phyloP scores from a whole-genome alignment of 176 grass and related monocot species.

The Zea luxurians region DNA sequence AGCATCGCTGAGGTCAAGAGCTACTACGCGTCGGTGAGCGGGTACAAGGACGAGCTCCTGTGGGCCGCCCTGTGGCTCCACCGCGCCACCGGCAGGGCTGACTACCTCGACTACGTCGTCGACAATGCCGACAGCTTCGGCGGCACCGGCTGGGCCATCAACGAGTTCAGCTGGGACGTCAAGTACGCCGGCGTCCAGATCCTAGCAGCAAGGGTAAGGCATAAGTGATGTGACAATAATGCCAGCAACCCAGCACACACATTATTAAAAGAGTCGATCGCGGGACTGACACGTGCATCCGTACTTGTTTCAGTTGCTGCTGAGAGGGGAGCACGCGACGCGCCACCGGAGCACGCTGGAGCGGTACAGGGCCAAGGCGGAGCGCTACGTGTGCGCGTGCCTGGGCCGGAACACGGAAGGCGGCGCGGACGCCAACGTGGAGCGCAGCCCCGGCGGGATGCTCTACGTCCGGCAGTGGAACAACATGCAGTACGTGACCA shows the following conservation, averaged over 20 bases:
- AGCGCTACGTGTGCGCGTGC: constrained; percentile 71
- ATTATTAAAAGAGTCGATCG: too few relatives aligned
- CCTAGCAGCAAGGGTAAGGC: constrained; percentile 60
- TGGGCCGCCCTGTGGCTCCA: constrained; percentile 90
- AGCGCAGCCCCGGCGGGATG: constrained; percentile 68
- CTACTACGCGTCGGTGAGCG: constrained; percentile 84
- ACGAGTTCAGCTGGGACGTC: constrained; percentile 91
- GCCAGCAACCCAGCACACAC: background rate
- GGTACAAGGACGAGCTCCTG: constrained; percentile 80
- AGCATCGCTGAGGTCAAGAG: constrained; percentile 85
- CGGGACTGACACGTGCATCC: too few relatives aligned
- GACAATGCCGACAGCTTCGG: constrained; percentile 62
- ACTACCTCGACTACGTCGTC: constrained; percentile 70
- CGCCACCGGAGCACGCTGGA: constrained; percentile 50
- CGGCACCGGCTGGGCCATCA: constrained; percentile 80
- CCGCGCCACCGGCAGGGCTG: constrained; percentile 53
- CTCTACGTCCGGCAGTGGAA: constrained; percentile 82
- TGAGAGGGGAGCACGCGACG: constrained; percentile 47
- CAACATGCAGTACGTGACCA: constrained; percentile 92
- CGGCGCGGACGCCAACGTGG: constrained; percentile 51
- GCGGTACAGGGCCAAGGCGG: constrained; percentile 71
- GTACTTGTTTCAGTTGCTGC: constrained; percentile 38
- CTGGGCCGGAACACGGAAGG: constrained; percentile 50
- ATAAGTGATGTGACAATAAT: background rate
- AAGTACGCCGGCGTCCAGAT: constrained; percentile 90